Percentiles rank a stretch among this genome's conserved stretches.
Conservation (phyloP, 2,329 filamentous ascomycete genomes). For the Tolypocladium endophyticum region DNA sequence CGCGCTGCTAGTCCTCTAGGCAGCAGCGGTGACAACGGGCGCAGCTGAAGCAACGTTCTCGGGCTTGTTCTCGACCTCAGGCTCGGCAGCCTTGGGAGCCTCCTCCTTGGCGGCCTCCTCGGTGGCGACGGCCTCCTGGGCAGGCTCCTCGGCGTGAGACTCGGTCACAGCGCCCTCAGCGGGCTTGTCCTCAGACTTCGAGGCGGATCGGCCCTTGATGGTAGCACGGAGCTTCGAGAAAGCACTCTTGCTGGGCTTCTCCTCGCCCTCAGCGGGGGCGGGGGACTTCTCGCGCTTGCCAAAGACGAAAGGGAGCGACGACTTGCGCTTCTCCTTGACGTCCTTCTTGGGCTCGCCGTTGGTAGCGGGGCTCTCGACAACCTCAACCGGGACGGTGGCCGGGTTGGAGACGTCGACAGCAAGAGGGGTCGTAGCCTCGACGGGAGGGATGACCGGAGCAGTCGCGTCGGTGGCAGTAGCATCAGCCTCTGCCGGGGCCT, state of each 20-base stretch:
- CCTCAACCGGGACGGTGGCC: slow-evolving; percentile 35
- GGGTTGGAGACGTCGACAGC: slow-evolving; percentile 42
- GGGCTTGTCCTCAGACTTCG: slow-evolving; percentile 33
- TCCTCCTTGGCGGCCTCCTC: slow-evolving; percentile 21
- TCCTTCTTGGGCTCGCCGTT: slow-evolving; percentile 50
- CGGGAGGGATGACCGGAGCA: slow-evolving; percentile 48
- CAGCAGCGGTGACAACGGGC: slow-evolving; percentile 39
- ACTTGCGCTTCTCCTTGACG: slow-evolving; percentile 74
- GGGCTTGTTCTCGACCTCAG: slow-evolving; percentile 30
- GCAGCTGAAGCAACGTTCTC: slow-evolving; percentile 28
- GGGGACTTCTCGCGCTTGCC: slow-evolving; percentile 64
- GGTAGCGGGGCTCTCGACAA: slow-evolving; percentile 31
- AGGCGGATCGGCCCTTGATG: slow-evolving; percentile 36
- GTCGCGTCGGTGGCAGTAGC: slow-evolving; percentile 34
- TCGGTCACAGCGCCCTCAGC: slow-evolving; percentile 23
- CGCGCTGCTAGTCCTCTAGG: slow-evolving; percentile 26
- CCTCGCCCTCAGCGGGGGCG: slow-evolving; percentile 50
- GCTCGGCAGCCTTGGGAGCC: slow-evolving; percentile 15
- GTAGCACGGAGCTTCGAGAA: slow-evolving; percentile 53
- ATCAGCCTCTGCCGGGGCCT: slow-evolving; percentile 33
- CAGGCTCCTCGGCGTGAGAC: slow-evolving; percentile 22
- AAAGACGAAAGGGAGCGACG: slow-evolving; percentile 63
- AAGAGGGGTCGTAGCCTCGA: slow-evolving; percentile 45
- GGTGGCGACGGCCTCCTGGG: slow-evolving; percentile 17
- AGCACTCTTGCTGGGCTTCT: slow-evolving; percentile 31